Evolutionary conservation across 1,139 yeast species (phyloP).

Genomic region (Candida sp.): DNA sequence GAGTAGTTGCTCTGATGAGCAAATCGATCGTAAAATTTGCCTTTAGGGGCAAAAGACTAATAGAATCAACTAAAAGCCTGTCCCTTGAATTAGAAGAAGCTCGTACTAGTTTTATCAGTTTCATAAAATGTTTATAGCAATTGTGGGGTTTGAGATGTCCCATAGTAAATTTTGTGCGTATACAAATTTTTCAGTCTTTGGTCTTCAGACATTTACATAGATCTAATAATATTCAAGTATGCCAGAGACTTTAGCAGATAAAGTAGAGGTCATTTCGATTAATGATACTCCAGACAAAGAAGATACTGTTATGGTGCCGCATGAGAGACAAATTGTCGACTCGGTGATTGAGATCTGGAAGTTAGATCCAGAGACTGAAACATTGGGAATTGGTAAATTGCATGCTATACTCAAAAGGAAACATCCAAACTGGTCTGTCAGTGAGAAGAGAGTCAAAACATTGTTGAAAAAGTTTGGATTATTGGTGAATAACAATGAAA

Average conservation of each 20-base stretch:
- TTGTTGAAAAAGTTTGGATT: conserved; percentile 56
- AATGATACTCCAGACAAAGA: conserved; percentile 25
- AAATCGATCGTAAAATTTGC: too few species aligned
- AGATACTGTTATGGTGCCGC: conserved; percentile 47
- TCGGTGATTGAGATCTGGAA: conserved; percentile 66
- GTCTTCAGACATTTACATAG: too few species aligned
- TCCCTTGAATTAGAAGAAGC: too few species aligned
- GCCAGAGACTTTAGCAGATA: conserved; percentile 9
- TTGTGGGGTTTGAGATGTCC: too few species aligned
- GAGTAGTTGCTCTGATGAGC: too few species aligned
- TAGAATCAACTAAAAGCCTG: too few species aligned
- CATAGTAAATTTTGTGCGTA: too few species aligned
- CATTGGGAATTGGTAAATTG: conserved; percentile 52
- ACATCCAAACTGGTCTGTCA: conserved; percentile 61
- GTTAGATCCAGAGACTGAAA: conserved; percentile 61
- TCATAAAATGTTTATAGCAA: too few species aligned
- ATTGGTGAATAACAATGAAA: conserved; percentile 25
- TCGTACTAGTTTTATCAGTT: too few species aligned
- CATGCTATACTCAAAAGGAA: conserved; percentile 47
- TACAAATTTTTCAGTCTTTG: too few species aligned
- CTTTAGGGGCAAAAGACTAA: too few species aligned
- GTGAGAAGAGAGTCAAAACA: conserved; percentile 54
- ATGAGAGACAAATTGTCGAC: conserved; percentile 61
- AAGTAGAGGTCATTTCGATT: conserved; percentile 29
- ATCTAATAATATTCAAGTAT: background rate